These are phyloP conservation scores for Sarocladiaceae sp. DNA, from an alignment of 2,329 filamentous ascomycete species.

Conservation along the genomic window DNA sequence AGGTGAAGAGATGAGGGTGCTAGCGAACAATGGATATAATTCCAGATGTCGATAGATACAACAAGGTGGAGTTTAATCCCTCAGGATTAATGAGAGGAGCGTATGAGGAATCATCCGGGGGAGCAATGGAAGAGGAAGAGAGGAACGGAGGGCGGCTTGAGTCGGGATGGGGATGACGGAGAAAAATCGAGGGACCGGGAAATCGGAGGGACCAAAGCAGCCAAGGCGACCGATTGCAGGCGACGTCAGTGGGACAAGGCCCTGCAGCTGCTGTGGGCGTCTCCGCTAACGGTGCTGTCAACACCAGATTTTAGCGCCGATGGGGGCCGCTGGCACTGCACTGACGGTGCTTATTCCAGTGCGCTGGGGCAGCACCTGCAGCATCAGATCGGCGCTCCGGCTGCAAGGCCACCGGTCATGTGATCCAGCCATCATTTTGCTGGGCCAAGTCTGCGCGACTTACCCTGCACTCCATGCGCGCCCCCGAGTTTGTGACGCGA, in stretches of 20 bases:
- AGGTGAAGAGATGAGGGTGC: background rate
- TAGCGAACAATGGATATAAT: background rate
- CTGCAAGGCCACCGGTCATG: constrained; percentile 2
- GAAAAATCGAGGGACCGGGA: constrained; percentile 8
- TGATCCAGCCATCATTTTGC: too few relatives aligned
- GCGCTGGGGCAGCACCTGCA: too few relatives aligned
- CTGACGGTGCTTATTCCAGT: too few relatives aligned
- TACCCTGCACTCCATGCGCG: background rate
- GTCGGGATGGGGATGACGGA: background rate
- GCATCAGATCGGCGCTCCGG: background rate
- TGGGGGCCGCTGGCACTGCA: too few relatives aligned
- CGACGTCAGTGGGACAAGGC: too few relatives aligned
- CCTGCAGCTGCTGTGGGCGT: constrained; percentile 1
- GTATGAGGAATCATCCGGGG: background rate
- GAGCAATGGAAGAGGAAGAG: background rate
- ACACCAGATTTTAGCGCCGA: too few relatives aligned
- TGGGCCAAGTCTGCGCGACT: too few relatives aligned
- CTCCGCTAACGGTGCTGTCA: too few relatives aligned
- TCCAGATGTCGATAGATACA: background rate
- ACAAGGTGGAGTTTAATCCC: background rate
- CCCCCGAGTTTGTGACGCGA: background rate
- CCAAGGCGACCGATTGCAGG: too few relatives aligned
- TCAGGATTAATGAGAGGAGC: background rate
- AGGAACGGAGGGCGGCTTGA: background rate
- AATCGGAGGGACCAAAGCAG: background rate